phyloP scores from a whole-genome alignment of 129 eudicot species.

The Dittrichia graveolens region DNA sequence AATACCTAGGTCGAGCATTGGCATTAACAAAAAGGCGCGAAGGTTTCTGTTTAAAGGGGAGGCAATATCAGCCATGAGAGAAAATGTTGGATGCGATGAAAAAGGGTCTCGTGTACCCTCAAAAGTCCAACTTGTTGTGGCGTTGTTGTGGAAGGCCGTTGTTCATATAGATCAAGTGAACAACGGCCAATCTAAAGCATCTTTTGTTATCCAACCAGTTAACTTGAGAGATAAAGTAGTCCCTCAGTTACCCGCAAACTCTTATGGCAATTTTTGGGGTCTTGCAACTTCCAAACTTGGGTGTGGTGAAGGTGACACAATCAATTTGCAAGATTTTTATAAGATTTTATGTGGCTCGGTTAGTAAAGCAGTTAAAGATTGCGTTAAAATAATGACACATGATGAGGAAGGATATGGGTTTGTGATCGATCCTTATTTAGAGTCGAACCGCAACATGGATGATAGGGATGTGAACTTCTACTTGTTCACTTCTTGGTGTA shows the following conservation, averaged over 20 bases:
- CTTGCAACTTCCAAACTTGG: conserved; percentile 14
- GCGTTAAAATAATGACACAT: conserved; percentile 19
- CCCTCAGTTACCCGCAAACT: conserved; percentile 25
- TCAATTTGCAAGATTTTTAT: conserved; percentile 2
- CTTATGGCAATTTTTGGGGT: conserved; percentile 42
- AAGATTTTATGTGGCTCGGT: conserved; percentile 25
- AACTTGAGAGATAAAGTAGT: conserved; percentile 25
- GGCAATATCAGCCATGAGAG: conserved; percentile 21
- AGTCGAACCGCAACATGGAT: conserved; percentile 12
- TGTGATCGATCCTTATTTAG: conserved; percentile 37
- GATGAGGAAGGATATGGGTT: conserved; percentile 32
- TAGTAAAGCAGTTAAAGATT: conserved; percentile 22
- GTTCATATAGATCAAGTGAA: conserved; percentile 24
- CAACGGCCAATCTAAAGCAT: conserved; percentile 18
- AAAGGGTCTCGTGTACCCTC: not conserved
- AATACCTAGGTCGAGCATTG: conserved; percentile 7
- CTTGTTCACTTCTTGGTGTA: conserved; percentile 44
- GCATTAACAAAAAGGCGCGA: conserved; percentile 9
- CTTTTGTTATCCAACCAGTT: conserved; percentile 5
- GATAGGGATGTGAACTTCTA: conserved; percentile 29
- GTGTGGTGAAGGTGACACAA: conserved; percentile 22
- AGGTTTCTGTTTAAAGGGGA: conserved; percentile 21
- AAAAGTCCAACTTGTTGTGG: conserved; percentile 29
- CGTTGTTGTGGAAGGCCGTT: conserved; percentile 29
- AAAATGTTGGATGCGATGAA: not conserved